Evolutionary conservation across 2,329 filamentous ascomycete genomes (phyloP).

Genomic region (Trichoderma hamatum): DNA sequence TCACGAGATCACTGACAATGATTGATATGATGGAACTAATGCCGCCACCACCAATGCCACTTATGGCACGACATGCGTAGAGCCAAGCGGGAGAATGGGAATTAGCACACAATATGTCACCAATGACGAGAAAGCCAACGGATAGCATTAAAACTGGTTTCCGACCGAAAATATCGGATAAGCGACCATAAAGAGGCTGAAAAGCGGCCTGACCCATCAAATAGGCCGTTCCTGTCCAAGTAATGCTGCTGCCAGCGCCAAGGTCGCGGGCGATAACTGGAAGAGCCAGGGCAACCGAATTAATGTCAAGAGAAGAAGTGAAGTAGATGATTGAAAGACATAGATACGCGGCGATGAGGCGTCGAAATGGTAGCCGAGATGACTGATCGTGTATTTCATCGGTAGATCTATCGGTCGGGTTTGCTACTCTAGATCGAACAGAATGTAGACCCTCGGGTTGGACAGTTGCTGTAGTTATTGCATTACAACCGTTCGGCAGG

Average conservation of each 20-base stretch:
- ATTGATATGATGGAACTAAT: neutral
- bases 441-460: neutral
- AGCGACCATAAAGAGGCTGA: neutral
- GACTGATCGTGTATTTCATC: neutral
- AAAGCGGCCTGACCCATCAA: neutral
- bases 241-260: neutral
- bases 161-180: neutral
- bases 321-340: neutral
- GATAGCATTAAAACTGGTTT: neutral
- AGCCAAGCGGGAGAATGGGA: neutral
- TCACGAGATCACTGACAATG: neutral
- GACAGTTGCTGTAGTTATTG: neutral
- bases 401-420: neutral
- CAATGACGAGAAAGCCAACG: neutral
- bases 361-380: neutral
- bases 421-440: neutral
- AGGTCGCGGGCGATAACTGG: neutral
- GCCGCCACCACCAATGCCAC: neutral
- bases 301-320: neutral
- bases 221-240: neutral
- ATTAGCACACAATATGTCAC: neutral
- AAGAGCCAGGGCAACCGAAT: neutral
- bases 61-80: neutral
- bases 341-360: neutral
- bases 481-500: neutral